Base-by-base conservation (phyloP, 768 basidiomycete species). In the Boletus rubescentipes region DNA sequence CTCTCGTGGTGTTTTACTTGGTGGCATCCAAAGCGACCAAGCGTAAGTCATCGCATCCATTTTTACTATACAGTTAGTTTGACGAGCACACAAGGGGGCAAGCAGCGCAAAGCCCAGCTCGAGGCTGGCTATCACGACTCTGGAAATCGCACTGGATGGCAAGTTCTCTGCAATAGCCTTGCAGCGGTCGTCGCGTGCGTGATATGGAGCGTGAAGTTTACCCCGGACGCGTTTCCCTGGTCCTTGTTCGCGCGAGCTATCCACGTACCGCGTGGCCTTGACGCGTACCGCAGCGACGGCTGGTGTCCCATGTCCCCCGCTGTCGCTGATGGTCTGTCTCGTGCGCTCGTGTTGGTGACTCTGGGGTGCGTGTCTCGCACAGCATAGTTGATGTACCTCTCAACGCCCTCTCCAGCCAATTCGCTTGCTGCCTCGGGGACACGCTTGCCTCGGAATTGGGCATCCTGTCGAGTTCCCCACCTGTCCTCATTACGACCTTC, bases 371-470 rank as follows among this genome's bases (percentile, higher is more conserved):
- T 51, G 16, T 63, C 21, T 53, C 12, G 10, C 45, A 23, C n/a
- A 37, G 38, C 20, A 14, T 26, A 8, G 26, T 14, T 16, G 30
- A 23, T 43, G n/a, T 35, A 15, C 16, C 50, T 61, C 3, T 64
- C 50, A 20, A 40, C 11, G 11, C 34, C 42, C 23, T 15, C 35
- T 32, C 31, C 4, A 93, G 91, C 4, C 93, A 95, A 66, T 91
- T 93, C 68, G 86, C 86, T 3, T 93, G 90, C 69, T 93, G 89
- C 66, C 77, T 94, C 9, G 94, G 91, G 6, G 94, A 97, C 63
- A 97, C 94, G 0, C 82, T 98, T 2, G 93, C 93, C 1, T 95
- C 92, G 9, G 95, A 97, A 71, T 79, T 97, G 21, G 95, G 95
- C 32, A 93, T 97, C 58, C 77, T 97, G 39, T 88, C 93, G 23